These are phyloP conservation scores for Fonsecaea erecta DNA, from an alignment of 2,329 filamentous ascomycete genomes.

Conservation along the genomic window DNA sequence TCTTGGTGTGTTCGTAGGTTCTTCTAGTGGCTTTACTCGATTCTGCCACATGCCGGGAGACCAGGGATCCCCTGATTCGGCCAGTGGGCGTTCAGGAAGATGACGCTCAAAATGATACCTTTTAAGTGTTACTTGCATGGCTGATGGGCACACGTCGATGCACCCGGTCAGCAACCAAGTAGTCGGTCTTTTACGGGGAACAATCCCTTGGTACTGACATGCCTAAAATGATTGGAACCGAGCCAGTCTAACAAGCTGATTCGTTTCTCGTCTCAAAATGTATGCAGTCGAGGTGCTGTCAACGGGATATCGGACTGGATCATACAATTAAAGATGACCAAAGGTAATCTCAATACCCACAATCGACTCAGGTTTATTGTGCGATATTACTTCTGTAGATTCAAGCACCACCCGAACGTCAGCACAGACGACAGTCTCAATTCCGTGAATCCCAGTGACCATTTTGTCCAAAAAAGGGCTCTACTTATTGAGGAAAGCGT, in stretches of 20 bases:
- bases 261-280: not conserved
- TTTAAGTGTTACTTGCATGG: not conserved
- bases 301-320: too few species aligned
- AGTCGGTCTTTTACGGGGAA: not conserved
- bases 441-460: not conserved
- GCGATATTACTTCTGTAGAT: not conserved
- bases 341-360: not conserved
- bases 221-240: not conserved
- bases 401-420: not conserved
- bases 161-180: not conserved
- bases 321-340: not conserved
- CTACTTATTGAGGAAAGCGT: not conserved
- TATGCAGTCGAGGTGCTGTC: not conserved
- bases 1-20: conserved; percentile 13
- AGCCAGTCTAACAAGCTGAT: not conserved
- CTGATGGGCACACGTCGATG: not conserved
- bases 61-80: not conserved
- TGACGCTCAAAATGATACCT: not conserved
- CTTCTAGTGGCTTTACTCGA: conserved; percentile 12
- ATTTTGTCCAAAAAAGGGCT: not conserved
- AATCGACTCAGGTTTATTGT: not conserved
- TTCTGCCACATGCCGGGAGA: not conserved
- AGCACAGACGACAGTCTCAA: not conserved
- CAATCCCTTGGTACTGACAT: not conserved
- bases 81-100: not conserved